These are phyloP conservation scores for Exophiala aquamarina DNA, from an alignment of 2,329 filamentous ascomycete genomes.

Conservation along the genomic window DNA sequence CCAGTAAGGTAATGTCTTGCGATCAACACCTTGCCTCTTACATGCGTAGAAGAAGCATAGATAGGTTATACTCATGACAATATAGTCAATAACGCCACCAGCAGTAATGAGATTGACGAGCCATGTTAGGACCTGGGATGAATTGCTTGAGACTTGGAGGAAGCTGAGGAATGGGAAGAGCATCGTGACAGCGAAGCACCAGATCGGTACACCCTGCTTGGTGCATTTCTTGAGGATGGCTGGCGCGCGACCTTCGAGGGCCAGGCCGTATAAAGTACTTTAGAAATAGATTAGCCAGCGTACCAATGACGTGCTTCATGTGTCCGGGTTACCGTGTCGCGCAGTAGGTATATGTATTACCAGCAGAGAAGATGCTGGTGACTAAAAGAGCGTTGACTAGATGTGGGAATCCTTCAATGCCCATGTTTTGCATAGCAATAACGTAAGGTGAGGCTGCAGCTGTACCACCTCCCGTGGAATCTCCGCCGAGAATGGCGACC, in stretches of 20 bases:
- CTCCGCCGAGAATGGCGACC: conserved; percentile 49
- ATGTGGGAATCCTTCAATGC: conserved; percentile 54
- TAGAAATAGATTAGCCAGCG: too few relatives aligned
- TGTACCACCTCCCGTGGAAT: conserved; percentile 33
- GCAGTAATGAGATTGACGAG: conserved; percentile 66
- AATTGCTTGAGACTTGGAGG: conserved; percentile 60
- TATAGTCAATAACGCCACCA: conserved; percentile 60
- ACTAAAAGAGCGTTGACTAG: conserved; percentile 56
- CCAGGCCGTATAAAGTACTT: conserved; percentile 62
- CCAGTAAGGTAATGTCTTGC: conserved; percentile 56
- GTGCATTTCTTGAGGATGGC: conserved; percentile 70
- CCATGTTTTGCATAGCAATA: conserved; percentile 60
- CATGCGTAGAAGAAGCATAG: conserved; percentile 55
- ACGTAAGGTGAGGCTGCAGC: conserved; percentile 63
- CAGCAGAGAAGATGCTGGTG: conserved; percentile 57
- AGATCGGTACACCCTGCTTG: conserved; percentile 68
- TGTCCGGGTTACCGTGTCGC: conserved; percentile 48
- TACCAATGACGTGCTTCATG: too few relatives aligned
- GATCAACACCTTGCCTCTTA: conserved; percentile 52
- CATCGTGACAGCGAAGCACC: conserved; percentile 61
- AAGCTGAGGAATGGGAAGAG: conserved; percentile 67
- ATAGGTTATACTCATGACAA: conserved; percentile 56
- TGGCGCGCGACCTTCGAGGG: conserved; percentile 69
- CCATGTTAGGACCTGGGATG: conserved; percentile 59
- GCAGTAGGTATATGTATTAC: conserved; percentile 54